Percentiles rank a stretch among this genome's conserved stretches.
Evolutionary conservation across 2,329 filamentous ascomycete species (phyloP).

Genomic region (Colletotrichum sojae): DNA sequence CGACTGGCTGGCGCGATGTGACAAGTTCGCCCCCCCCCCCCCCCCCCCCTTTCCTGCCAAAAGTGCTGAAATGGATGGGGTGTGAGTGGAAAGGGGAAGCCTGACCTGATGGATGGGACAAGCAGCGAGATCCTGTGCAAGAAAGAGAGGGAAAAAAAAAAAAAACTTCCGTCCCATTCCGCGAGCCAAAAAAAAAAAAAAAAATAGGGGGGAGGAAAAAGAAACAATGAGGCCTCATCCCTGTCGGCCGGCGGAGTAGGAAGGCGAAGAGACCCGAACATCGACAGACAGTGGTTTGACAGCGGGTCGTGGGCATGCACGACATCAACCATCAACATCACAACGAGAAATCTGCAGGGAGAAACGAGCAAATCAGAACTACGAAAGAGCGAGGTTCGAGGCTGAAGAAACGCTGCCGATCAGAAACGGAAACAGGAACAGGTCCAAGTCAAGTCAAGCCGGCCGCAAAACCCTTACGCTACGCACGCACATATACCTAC

Average conservation of each 20-base stretch:
- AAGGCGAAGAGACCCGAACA: constrained; percentile 30
- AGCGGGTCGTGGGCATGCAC: constrained; percentile 34
- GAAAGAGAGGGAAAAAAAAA: not conserved
- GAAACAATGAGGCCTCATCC: constrained; percentile 14
- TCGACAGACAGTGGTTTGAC: constrained; percentile 37
- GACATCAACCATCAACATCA: constrained; percentile 25
- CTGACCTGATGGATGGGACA: constrained; percentile 9
- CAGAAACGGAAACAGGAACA: not conserved
- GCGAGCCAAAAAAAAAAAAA: too few relatives aligned
- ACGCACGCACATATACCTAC: too few relatives aligned
- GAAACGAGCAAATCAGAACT: constrained; percentile 23
- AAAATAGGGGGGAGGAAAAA: constrained; percentile 2
- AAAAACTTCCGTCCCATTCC: constrained; percentile 8
- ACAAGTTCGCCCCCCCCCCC: constrained; percentile 25
- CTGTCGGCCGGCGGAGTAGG: constrained; percentile 9
- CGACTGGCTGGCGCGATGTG: constrained; percentile 40
- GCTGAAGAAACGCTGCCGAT: constrained; percentile 21
- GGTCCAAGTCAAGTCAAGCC: not conserved
- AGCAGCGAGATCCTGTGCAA: constrained; percentile 36
- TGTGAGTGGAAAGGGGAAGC: too few relatives aligned
- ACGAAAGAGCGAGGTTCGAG: not conserved
- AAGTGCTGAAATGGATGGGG: constrained; percentile 18
- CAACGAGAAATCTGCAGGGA: constrained; percentile 26
- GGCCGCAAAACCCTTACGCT: too few relatives aligned
- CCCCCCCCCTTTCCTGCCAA: constrained; percentile 19